Evolutionary conservation across 257 asterid genomes (phyloP), one percentile per base, ranked within the genome.

Genomic region (Dorcoceras hygrometricum): DNA sequence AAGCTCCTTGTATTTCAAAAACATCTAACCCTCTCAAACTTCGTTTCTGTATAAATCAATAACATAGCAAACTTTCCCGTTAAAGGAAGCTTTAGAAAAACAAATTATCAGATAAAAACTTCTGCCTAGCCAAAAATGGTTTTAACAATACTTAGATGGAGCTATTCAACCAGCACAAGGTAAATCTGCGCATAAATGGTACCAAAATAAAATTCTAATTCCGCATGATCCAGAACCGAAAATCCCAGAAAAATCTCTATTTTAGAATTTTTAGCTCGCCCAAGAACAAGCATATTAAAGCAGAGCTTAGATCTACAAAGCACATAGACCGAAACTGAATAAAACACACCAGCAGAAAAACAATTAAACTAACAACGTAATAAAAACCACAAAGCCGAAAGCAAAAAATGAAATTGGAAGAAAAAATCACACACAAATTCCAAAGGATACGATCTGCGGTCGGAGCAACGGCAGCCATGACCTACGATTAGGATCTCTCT

Each of bases 381-480:
- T 34, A n/a, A 62, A 19, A 53, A 27, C 8, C 26, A 23, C 23
- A 18, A 61, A 36, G 23, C 25, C 12, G 36, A 63, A n/a, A 58
- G 19, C 53, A 24, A 65, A 57, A 7, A 59, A 0, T 26, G 54
- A 46, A 68, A 48, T 14, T 18, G 12, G 18, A 66, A 32, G 0
- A 39, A 43, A 27, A 23, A n/a, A 64, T 56, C 56, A 8, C 36
- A 29, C 6, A 50, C 28, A 62, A 26, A 68, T 22, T 23, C 6
- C 8, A 36, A 71, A 83, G 89, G 87, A 83, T 86, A 86, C 93
- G 87, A 78, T 86, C 93, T 60, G 78, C 76, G 58, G 87, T 77
- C 43, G 83, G 81, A 72, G 83, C 83, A 69, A 84, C 84, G 66
- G 86, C 74, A 20, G 89, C 87, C 89, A 86, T 86, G 69, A 66